Percentiles rank a stretch among this genome's conserved stretches.
These are phyloP conservation scores for Cicer judaicum DNA, from an alignment of 306 rosid species.

Conservation along the genomic window DNA sequence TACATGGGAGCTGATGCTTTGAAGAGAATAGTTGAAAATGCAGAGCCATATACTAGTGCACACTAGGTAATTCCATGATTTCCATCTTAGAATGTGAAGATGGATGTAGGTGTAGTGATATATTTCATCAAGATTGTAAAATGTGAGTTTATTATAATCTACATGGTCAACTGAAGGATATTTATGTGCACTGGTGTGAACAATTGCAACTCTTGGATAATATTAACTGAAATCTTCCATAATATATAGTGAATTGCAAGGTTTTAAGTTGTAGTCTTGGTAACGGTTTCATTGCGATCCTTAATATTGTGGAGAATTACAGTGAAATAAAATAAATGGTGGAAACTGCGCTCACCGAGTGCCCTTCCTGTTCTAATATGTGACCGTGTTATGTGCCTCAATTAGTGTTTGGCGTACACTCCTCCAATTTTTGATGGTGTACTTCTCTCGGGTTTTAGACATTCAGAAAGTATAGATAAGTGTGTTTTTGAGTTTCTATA, in stretches of 20 bases:
- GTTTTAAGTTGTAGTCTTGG: neutral
- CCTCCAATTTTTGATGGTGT: too few relatives aligned
- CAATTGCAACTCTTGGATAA: constrained; percentile 10
- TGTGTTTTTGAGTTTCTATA: too few relatives aligned
- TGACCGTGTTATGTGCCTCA: too few relatives aligned
- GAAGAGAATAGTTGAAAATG: constrained; percentile 56
- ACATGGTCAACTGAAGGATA: neutral
- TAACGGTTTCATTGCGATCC: neutral
- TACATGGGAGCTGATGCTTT: constrained; percentile 55
- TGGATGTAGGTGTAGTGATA: constrained; percentile 22
- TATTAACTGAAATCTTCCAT: neutral
- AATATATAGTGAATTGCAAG: neutral
- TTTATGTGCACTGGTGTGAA: constrained; percentile 2
- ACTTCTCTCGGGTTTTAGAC: too few relatives aligned
- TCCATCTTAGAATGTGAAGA: constrained; percentile 26
- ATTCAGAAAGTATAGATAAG: too few relatives aligned
- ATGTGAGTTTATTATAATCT: neutral
- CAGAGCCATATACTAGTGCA: constrained; percentile 49
- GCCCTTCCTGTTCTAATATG: too few relatives aligned
- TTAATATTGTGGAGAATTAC: too few relatives aligned
- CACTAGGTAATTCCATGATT: constrained; percentile 30
- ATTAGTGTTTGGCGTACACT: too few relatives aligned
- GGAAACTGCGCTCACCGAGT: too few relatives aligned
- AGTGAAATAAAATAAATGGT: too few relatives aligned
- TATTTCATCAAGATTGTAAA: constrained; percentile 29